Evolutionary conservation across 2,329 filamentous ascomycete genomes (phyloP).

Genomic region (Phymatotrichopsis omnivora): DNA sequence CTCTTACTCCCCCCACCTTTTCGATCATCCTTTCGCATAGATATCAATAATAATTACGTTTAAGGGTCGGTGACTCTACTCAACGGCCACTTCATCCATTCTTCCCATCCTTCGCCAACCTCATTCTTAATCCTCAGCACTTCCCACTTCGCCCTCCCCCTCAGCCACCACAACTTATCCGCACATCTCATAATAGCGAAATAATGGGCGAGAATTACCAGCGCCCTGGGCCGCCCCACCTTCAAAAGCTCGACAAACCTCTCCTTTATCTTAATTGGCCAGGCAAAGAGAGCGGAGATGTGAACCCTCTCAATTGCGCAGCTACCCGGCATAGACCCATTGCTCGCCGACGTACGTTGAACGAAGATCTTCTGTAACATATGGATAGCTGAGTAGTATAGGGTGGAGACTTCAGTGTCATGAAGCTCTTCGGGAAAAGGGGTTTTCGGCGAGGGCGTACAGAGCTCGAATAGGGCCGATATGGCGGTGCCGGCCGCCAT

Average conservation of each 20-base stretch:
- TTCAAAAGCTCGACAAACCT: slow-evolving; percentile 52
- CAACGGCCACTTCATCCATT: no score
- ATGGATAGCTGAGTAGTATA: slow-evolving; percentile 21
- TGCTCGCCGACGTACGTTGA: slow-evolving; percentile 25
- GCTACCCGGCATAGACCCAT: no score
- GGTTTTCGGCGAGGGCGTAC: slow-evolving; percentile 31
- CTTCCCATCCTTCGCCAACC: no score
- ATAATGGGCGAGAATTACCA: slow-evolving; percentile 56
- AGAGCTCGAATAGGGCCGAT: slow-evolving; percentile 31
- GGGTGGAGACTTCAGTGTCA: slow-evolving; percentile 20
- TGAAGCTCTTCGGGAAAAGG: slow-evolving; percentile 19
- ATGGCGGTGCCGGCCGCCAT: slow-evolving; percentile 16
- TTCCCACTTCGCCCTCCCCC: slow-evolving; percentile 55
- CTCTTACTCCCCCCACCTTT: no score
- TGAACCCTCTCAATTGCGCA: neutral
- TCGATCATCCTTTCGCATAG: no score
- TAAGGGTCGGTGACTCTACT: no score
- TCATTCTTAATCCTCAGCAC: slow-evolving; percentile 50
- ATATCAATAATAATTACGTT: no score
- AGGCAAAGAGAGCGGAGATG: slow-evolving; percentile 40
- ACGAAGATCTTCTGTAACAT: slow-evolving; percentile 17
- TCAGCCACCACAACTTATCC: slow-evolving; percentile 58
- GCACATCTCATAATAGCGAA: slow-evolving; percentile 55
- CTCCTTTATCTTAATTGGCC: slow-evolving; percentile 52
- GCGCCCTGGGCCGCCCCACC: slow-evolving; percentile 49